Percentiles rank a stretch among this genome's conserved stretches.
phyloP scores from a whole-genome alignment of 768 basidiomycete genomes.

The Royoungia palumana region DNA sequence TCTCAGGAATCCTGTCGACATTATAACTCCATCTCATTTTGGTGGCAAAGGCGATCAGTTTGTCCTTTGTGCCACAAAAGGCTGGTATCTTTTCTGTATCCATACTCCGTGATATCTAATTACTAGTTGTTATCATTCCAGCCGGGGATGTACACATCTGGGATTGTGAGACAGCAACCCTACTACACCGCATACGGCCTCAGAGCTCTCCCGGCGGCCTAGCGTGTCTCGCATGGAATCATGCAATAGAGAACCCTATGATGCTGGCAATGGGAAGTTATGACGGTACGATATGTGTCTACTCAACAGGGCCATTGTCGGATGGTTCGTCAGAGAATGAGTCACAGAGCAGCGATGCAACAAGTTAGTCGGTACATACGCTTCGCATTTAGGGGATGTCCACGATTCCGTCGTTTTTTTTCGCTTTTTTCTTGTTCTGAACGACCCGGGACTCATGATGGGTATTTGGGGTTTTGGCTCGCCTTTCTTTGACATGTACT shows the following conservation, averaged over 20 bases:
- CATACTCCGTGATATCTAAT: background rate
- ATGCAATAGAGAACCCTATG: conserved; percentile 46
- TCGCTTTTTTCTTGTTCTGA: too few relatives aligned
- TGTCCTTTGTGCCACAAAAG: conserved; percentile 75
- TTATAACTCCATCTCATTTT: conserved; percentile 79
- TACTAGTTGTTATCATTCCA: conserved; percentile 25
- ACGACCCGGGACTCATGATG: too few relatives aligned
- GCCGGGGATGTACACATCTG: conserved; percentile 84
- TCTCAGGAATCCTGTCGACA: conserved; percentile 65
- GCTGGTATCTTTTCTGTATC: conserved; percentile 31
- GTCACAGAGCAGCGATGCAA: conserved; percentile 23
- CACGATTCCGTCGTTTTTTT: too few relatives aligned
- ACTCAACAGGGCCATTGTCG: conserved; percentile 46
- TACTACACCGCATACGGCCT: conserved; percentile 67
- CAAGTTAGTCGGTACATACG: conserved; percentile 27
- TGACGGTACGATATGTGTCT: conserved; percentile 72
- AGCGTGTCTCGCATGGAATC: conserved; percentile 82
- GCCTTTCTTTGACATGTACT: too few relatives aligned
- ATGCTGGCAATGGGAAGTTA: conserved; percentile 73
- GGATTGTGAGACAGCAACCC: conserved; percentile 75
- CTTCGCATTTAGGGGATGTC: too few relatives aligned
- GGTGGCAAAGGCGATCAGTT: conserved; percentile 78
- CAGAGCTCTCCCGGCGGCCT: conserved; percentile 51
- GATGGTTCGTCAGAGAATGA: conserved; percentile 23
- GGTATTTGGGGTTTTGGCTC: too few relatives aligned